Evolutionary conservation across 139 green algal species (phyloP), one percentile per base, ranked within the genome.

Genomic region (Eudorina sp.): DNA sequence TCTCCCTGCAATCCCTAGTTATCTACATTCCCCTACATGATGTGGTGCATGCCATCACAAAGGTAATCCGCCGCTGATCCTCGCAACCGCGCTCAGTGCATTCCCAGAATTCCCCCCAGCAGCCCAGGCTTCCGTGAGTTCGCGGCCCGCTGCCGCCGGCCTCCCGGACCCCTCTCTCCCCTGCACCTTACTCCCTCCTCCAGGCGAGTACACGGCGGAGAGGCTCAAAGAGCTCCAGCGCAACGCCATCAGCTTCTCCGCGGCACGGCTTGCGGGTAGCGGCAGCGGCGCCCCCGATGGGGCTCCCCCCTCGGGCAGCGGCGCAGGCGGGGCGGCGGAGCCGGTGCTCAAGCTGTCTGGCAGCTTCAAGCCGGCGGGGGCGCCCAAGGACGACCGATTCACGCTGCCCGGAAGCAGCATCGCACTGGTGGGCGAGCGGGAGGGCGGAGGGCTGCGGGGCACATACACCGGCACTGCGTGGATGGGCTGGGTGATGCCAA

Each of bases 151-250:
- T 31, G 21, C 9, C 64, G 6, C 29, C 6, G 53, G 7, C 2
- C 18, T 53, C 27, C 43, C 45, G 21, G 58, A 34, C 48, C 46
- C 21, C 29, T 34, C 46, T 14, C 64, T 40, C 64, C 66, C 46
- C 43, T n/a, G 53, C 83, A 45, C 29, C 27, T 41, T 40, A 60
- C n/a, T 25, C 16, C 51, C 8, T 23, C 68, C 21, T 43, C 41
- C 92, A 95, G 94, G 94, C 48, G 94, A 96, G 60, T 97, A 97
- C 83, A 94, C 91, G 0, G 92, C 86, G 0, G 95, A 96, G 34
- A 69, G 85, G 55, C 41, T 96, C 36, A 79, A 89, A 45, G 92
- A 96, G 90, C 91, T 97, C 51, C 85, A 92, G 90, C 74, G 87
- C n/a, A 92, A 93, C 36, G 89, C 92, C 7, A 77, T 91, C 76